Base-by-base conservation (phyloP, 2,329 filamentous ascomycete species). In the Ambrosiella cleistominuta region DNA sequence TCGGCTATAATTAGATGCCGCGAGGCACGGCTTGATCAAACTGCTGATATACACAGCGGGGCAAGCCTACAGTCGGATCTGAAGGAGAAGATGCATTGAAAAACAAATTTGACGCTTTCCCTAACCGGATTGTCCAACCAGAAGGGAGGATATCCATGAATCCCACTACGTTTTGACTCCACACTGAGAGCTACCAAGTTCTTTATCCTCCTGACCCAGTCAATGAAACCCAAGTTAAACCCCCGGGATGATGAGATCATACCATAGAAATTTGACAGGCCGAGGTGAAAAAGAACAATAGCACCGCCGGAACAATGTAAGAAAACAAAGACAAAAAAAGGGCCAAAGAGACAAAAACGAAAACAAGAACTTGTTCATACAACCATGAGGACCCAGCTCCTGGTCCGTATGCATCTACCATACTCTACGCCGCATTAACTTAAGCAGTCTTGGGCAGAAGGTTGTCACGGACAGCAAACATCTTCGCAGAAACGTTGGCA, bases 381-480 rank as follows among this genome's bases (percentile, higher is more conserved):
- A 60, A 45, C 58, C 58, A 47, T 60, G 56, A 56, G 27, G 56
- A 58, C 44, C 47, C 52, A 44, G 44, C 57, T n/a, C 56, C 39
- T 57, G 55, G 57, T 57, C 45, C 52, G 1, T 3, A 8, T 15
- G 27, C 17, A 19, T 51, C 47, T 51, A 35, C 52, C 52, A 54
- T 38, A 40, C 15, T 47, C 45, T 35, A 15, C 6, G 40, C 35
- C 38, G 59, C 37, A 54, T 40, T 51, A 51, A 39, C 50, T 58
- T 57, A 61, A 42, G 56, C 56, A 19, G 59, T 61, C 72, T 81
- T 78, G 51, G 80, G 79, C 66, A 82, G 68, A 64, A 84, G 69
- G 70, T 81, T 83, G 64, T 81, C 80, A 68, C 90, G 84, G 62
- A 96, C 88, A 44, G 90, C 90, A 71, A 98, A 98, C 91, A 98